A percentile compares a stretch with the other conserved stretches of the same genome.
phyloP scores from a whole-genome alignment of 2,329 filamentous ascomycete species.

The Didymella keratinophila region DNA sequence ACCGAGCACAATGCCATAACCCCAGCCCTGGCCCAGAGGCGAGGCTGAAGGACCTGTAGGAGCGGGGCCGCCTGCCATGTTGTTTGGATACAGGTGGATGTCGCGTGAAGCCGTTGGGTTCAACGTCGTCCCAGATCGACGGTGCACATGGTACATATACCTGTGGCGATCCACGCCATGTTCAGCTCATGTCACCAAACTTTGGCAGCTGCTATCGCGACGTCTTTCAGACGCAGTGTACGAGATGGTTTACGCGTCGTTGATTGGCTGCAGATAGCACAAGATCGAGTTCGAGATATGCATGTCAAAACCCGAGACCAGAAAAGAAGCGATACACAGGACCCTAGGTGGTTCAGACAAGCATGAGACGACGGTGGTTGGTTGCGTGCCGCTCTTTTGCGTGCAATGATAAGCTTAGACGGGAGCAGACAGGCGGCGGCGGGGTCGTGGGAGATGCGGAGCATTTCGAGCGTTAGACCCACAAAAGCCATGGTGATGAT shows the following conservation, averaged over 20 bases:
- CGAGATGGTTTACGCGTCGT: not conserved
- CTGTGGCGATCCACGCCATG: slow-evolving; percentile 12
- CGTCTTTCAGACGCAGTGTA: slow-evolving; percentile 10
- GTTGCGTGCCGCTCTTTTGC: slow-evolving; percentile 19
- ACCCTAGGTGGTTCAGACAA: slow-evolving; percentile 4
- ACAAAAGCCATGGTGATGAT: slow-evolving; percentile 8
- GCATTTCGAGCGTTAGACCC: slow-evolving; percentile 4
- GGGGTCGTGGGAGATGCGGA: slow-evolving; percentile 20
- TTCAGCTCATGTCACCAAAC: slow-evolving; percentile 4
- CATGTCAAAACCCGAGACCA: slow-evolving; percentile 15
- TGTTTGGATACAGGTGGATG: slow-evolving; percentile 8
- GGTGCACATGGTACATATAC: slow-evolving; percentile 32
- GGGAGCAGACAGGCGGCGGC: slow-evolving; percentile 15
- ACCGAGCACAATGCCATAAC: slow-evolving; percentile 47
- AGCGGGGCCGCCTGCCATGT: slow-evolving; percentile 38
- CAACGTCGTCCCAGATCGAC: slow-evolving; percentile 12
- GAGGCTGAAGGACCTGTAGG: slow-evolving; percentile 36
- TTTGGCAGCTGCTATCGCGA: slow-evolving; percentile 27
- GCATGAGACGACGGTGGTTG: slow-evolving; percentile 2
- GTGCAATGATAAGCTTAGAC: slow-evolving; percentile 32
- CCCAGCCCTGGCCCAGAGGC: slow-evolving; percentile 41
- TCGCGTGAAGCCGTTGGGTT: slow-evolving; percentile 13
- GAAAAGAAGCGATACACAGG: slow-evolving; percentile 17
- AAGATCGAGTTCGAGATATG: slow-evolving; percentile 10
- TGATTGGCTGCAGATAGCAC: slow-evolving; percentile 38